A percentile compares a stretch with the other conserved stretches of the same genome.
These are phyloP conservation scores for Malassezia obtusa DNA, from an alignment of 1,284 basidiomycete genomes.

Conservation along the genomic window DNA sequence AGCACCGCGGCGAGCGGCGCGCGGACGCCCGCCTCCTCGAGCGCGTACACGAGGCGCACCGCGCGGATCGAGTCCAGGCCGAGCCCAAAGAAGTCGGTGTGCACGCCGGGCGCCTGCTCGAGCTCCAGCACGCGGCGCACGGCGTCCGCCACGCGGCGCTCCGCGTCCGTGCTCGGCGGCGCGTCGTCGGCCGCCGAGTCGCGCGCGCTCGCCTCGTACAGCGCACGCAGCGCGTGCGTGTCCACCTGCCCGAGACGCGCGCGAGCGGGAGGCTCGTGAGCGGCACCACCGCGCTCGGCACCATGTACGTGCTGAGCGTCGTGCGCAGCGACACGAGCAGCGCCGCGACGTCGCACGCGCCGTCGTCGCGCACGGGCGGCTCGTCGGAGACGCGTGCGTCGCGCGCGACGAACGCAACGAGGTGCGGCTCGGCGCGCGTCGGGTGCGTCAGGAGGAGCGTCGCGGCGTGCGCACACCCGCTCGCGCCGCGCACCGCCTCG, in stretches of 20 bases:
- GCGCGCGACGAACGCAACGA: slow-evolving; percentile 25
- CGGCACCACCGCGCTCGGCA: slow-evolving; percentile 30
- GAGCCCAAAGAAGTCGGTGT: slow-evolving; percentile 27
- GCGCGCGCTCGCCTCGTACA: slow-evolving; percentile 14
- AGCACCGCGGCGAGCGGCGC: slow-evolving; percentile 24
- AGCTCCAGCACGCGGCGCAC: slow-evolving; percentile 17
- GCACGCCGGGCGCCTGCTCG: not conserved
- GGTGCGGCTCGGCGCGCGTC: slow-evolving; percentile 18
- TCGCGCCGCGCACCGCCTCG: slow-evolving; percentile 12
- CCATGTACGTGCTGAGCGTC: slow-evolving; percentile 35
- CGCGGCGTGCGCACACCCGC: slow-evolving; percentile 14
- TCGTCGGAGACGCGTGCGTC: not conserved
- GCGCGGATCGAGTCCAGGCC: slow-evolving; percentile 40
- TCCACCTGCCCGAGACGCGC: slow-evolving; percentile 34
- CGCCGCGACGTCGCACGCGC: slow-evolving; percentile 8
- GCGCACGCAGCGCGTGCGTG: slow-evolving; percentile 16
- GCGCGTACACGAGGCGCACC: slow-evolving; percentile 26
- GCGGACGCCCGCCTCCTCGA: slow-evolving; percentile 19
- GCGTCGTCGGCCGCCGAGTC: not conserved
- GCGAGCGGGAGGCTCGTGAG: slow-evolving; percentile 29
- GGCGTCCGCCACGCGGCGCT: slow-evolving; percentile 15
- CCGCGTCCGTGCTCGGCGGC: slow-evolving; percentile 1
- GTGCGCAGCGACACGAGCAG: slow-evolving; percentile 18
- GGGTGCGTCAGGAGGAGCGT: slow-evolving; percentile 26
- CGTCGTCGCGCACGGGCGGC: slow-evolving; percentile 1